phyloP scores from a whole-genome alignment of 208 protist species.

The Crithidia bombi region DNA sequence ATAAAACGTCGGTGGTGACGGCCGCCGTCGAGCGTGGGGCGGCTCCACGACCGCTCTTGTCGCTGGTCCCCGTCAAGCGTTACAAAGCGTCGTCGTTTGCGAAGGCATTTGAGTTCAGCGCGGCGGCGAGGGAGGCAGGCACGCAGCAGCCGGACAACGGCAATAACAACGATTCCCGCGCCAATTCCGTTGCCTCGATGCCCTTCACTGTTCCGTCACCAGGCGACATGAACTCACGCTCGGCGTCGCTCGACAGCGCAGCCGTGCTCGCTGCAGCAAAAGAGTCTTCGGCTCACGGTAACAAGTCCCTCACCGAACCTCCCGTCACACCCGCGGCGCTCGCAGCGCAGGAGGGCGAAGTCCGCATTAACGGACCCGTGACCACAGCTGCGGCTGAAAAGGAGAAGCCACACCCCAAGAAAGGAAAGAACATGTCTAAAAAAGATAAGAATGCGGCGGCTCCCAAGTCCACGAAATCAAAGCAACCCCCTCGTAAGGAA shows the following conservation, averaged over 20 bases:
- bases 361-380: too few relatives aligned
- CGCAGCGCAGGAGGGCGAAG: too few relatives aligned
- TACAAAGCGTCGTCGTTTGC: slow-evolving; percentile 16
- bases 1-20: background rate
- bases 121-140: background rate
- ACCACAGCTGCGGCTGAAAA: too few relatives aligned
- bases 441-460: too few relatives aligned
- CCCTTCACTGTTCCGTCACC: slow-evolving; percentile 16
- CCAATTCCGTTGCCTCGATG: slow-evolving; percentile 8
- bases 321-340: background rate
- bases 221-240: background rate
- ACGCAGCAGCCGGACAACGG: background rate
- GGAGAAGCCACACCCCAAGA: too few relatives aligned
- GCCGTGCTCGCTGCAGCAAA: background rate
- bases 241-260: slow-evolving; percentile 28
- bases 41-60: slow-evolving; percentile 15
- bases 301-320: background rate
- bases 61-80: slow-evolving; percentile 18
- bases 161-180: background rate
- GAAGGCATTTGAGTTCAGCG: slow-evolving; percentile 28
- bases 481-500: too few relatives aligned
- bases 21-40: slow-evolving; percentile 9
- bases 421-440: too few relatives aligned
- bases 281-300: background rate
- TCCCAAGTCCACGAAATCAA: too few relatives aligned